A percentile compares a stretch with the other conserved stretches of the same genome.
Evolutionary conservation across 805 yeast genomes (phyloP).

Genomic region (Peterozyma xylosa): DNA sequence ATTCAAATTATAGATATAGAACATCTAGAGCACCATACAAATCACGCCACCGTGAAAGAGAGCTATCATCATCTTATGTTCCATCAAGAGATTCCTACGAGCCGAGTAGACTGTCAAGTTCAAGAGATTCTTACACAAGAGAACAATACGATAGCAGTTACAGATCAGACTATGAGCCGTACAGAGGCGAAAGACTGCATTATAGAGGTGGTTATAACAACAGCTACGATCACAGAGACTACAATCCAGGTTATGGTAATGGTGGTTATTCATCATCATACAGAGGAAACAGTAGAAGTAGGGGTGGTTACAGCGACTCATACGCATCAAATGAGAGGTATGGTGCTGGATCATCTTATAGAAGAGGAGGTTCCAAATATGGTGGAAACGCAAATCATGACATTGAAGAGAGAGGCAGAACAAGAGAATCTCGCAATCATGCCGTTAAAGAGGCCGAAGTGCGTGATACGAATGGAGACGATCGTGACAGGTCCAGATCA

Average conservation of each 20-base stretch:
- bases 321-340: not conserved
- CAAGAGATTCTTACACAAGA: too few species aligned
- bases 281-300: not conserved
- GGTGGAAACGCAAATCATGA: not conserved
- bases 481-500: slow-evolving; percentile 15
- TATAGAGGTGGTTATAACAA: not conserved
- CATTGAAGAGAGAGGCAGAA: not conserved
- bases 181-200: too few species aligned
- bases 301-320: not conserved
- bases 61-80: slow-evolving; percentile 2
- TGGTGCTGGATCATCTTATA: not conserved
- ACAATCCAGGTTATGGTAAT: not conserved
- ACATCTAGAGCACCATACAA: not conserved
- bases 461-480: slow-evolving; percentile 2
- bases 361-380: not conserved
- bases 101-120: too few species aligned
- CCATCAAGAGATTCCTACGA: not conserved
- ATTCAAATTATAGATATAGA: not conserved
- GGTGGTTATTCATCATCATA: not conserved
- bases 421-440: not conserved
- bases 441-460: not conserved
- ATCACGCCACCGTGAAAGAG: not conserved
- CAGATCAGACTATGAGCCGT: too few species aligned
- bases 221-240: not conserved
- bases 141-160: too few species aligned